Conservation (phyloP, 2,329 filamentous ascomycete species). For the Dothiorella sarmentorum region DNA sequence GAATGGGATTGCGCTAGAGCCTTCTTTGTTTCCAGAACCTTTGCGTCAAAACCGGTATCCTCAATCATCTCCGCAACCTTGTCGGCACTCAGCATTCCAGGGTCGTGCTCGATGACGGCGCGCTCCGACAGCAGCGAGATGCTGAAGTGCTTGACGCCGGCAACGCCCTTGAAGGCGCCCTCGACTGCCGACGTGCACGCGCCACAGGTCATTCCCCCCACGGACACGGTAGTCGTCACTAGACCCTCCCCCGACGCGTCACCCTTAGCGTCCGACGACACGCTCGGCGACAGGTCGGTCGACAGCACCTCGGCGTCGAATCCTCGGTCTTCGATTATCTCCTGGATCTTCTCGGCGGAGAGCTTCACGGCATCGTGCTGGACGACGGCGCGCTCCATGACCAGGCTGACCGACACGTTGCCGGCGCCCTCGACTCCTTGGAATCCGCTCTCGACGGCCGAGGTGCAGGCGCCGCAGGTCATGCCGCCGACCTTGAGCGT, state of each 20-base stretch:
- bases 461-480: constrained; percentile 88
- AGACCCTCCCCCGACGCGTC: constrained; percentile 30
- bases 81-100: constrained; percentile 49
- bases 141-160: constrained; percentile 71
- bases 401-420: constrained; percentile 84
- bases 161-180: constrained; percentile 70
- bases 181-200: constrained; percentile 86
- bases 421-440: constrained; percentile 76
- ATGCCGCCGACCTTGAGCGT: constrained; percentile 87
- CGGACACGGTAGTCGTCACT: constrained; percentile 67
- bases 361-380: constrained; percentile 78
- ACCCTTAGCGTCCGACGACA: constrained; percentile 38
- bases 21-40: constrained; percentile 67
- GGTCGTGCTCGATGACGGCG: constrained; percentile 80
- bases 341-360: constrained; percentile 70
- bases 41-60: constrained; percentile 74
- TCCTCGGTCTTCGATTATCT: constrained; percentile 86
- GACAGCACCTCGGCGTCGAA: constrained; percentile 90
- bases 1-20: constrained; percentile 27
- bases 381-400: constrained; percentile 94
- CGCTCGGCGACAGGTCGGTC: constrained; percentile 65
- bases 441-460: constrained; percentile 90
- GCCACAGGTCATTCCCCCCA: constrained; percentile 89
- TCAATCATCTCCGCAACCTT: constrained; percentile 59
- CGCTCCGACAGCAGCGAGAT: constrained; percentile 82